These are phyloP conservation scores for Xylaria sp. DNA, from an alignment of 2,329 filamentous ascomycete species.

Conservation along the genomic window DNA sequence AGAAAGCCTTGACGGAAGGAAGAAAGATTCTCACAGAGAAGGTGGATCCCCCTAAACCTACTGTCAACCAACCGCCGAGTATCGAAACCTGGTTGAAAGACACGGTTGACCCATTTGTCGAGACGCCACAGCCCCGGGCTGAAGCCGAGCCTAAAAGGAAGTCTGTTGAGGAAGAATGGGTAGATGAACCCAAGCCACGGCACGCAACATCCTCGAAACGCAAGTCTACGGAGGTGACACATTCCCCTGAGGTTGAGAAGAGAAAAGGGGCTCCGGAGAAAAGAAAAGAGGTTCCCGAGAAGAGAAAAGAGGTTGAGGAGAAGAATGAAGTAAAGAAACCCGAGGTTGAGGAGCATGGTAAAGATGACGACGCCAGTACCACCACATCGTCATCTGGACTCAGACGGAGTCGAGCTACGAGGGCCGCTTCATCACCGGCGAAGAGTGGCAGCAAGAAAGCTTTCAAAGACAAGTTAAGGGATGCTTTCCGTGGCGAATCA, in stretches of 20 bases:
- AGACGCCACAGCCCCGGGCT: slow-evolving; percentile 36
- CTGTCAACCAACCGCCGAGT: slow-evolving; percentile 60
- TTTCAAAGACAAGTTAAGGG: slow-evolving; percentile 61
- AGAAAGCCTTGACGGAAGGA: slow-evolving; percentile 65
- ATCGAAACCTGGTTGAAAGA: slow-evolving; percentile 68
- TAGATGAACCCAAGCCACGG: slow-evolving; percentile 36
- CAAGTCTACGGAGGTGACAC: slow-evolving; percentile 13
- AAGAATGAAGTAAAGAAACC: slow-evolving; percentile 15
- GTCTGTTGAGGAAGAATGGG: slow-evolving; percentile 41
- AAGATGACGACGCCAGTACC: slow-evolving; percentile 37
- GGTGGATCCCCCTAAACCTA: slow-evolving; percentile 54
- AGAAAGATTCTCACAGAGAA: slow-evolving; percentile 67
- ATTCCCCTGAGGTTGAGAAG: slow-evolving; percentile 11
- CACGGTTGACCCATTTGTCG: slow-evolving; percentile 65
- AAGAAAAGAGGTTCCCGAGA: slow-evolving; percentile 21
- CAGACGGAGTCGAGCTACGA: slow-evolving; percentile 60
- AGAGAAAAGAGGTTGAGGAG: slow-evolving; percentile 21
- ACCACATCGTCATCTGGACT: slow-evolving; percentile 45
- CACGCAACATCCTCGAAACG: slow-evolving; percentile 26
- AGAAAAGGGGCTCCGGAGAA: slow-evolving; percentile 22
- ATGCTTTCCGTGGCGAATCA: slow-evolving; percentile 66
- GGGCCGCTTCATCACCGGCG: slow-evolving; percentile 50
- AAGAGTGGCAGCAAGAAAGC: slow-evolving; percentile 53
- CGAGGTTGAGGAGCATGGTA: slow-evolving; percentile 30
- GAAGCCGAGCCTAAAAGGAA: slow-evolving; percentile 36